Base-by-base conservation (phyloP, 129 eudicot genomes). In the Tanacetum coccineum region DNA sequence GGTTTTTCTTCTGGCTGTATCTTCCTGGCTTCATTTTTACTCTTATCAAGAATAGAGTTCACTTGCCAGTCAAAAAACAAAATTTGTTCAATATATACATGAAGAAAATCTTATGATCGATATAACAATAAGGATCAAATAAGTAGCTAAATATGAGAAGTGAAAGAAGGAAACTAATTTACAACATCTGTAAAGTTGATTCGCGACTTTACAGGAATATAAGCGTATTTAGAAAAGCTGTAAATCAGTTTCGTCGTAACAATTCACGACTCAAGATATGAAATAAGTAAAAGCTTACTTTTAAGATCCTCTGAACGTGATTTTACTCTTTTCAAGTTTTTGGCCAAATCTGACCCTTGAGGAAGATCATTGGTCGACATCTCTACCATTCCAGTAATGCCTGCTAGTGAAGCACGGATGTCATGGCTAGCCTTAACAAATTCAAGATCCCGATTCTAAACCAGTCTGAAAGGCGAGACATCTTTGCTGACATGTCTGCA, bases 341-440 rank as follows among this genome's bases (percentile, higher is more conserved):
- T 12, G 19, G 59, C 79, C 28, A 87, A 22, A 36, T 81, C 85
- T 8, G 96, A 87, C 45, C 68, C 64, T 39, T 64, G 74, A 32
- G 64, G 52, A 40, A 76, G 79, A 57, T 73, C 74, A 15, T 40
- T 68, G 65, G 25, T 63, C 21, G 54, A 75, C 79, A 66, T 77
- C 46, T 91, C 94, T 25, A 91, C 61, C 65, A 82, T 42, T 15
- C 87, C 88, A 21, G 62, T 67, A 26, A 91, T 77, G 13, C 88
- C 92, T 60, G 88, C 88, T 45, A 91, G 59, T 15, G 79, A 73
- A 56, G 83, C 85, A 14, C 97, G 92, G 1, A 87, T 75, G 14
- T 91, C 95, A 60, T 91, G 97, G 81, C 89, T 85, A 19, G 90
- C 94, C 2, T 63, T 77, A 15, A 83, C 91, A 68, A 83, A 85